Base-by-base conservation (phyloP, 2,329 filamentous ascomycete species). In the Clathrospora elynae region DNA sequence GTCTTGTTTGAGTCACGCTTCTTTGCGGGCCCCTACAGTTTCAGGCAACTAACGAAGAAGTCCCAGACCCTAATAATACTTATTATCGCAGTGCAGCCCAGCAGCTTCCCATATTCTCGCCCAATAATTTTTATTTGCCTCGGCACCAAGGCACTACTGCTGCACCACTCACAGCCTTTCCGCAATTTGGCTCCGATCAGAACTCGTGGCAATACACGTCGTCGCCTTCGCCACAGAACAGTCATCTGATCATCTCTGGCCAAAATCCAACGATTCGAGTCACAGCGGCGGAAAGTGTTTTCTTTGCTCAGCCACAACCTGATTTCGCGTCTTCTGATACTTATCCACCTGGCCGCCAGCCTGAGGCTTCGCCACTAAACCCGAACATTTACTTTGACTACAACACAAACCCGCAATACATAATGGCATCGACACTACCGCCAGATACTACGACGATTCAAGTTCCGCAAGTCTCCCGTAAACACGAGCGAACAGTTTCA, bases 401-500 rank as follows among this genome's bases (percentile, higher is more conserved):
- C 31, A 10, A 53, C 32, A 11, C 35, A 6, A 22, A 46, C 22
- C 26, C 28, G 4, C 14, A 35, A 6, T 51, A 49, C 55, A 57
- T 26, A 42, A 70, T 67, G 64, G 53, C 51, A 32, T 56, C 62
- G 39, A 57, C 31, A 22, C 51, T 53, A 28, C 42, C 57, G 17
- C 50, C 58, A 22, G 59, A 61, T 18, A 42, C 35, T 19, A 40
- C 58, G 10, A 42, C 56, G 4, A 62, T 62, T 19, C 62, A 60
- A 17, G 37, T 52, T 11, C 46, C 52, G 8, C 61, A 60, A 16
- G 42, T 44, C 14, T 22, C 31, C 8, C 24, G 34, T 19, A 56
- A 62, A 38, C 63, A 68, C 49, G 60, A 67, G 40, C 65, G 66
- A n/a, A 65, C 59, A 13, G 43, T 51, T 23, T 68, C 63, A 9